Percentiles rank a stretch among this genome's conserved stretches.
Evolutionary conservation across 768 basidiomycete genomes (phyloP).

Genomic region (Hemileccinum rubropunctum): DNA sequence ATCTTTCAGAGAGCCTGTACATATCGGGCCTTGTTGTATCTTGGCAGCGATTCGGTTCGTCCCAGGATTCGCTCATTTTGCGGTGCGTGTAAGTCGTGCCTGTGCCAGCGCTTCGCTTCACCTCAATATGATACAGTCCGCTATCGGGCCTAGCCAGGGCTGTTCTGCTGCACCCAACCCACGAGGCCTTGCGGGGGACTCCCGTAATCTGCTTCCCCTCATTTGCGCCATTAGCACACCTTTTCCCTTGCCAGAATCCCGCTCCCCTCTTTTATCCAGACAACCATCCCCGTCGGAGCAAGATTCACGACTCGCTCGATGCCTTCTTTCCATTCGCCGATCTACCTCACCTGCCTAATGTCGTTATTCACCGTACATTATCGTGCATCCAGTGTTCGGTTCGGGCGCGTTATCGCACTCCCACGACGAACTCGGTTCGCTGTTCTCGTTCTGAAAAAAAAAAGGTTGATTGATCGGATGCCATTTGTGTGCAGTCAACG

Average conservation of each 20-base stretch:
- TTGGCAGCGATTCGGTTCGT: conserved; percentile 12
- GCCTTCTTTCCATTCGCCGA: neutral
- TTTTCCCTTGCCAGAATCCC: too few relatives aligned
- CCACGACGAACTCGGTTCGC: neutral
- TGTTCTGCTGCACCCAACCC: conserved; percentile 9
- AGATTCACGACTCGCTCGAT: neutral
- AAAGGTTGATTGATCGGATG: too few relatives aligned
- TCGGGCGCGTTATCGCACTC: neutral
- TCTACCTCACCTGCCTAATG: neutral
- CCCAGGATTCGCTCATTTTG: conserved; percentile 24
- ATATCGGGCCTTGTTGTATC: conserved; percentile 28
- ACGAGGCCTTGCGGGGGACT: conserved; percentile 10
- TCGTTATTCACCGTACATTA: too few relatives aligned
- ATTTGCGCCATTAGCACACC: too few relatives aligned
- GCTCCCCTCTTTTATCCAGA: neutral
- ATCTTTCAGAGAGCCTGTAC: conserved; percentile 23
- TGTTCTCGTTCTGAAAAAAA: neutral
- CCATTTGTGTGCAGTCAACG: neutral
- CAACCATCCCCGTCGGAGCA: neutral
- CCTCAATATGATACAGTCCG: neutral
- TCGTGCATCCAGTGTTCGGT: neutral
- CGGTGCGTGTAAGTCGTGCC: conserved; percentile 14
- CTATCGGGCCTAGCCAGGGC: neutral
- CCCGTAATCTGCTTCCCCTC: neutral
- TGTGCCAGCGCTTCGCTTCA: neutral